Percentiles rank a stretch among this genome's conserved stretches.
phyloP scores from a whole-genome alignment of 1,139 yeast genomes.

The Kurtzmaniella quercitrusa region DNA sequence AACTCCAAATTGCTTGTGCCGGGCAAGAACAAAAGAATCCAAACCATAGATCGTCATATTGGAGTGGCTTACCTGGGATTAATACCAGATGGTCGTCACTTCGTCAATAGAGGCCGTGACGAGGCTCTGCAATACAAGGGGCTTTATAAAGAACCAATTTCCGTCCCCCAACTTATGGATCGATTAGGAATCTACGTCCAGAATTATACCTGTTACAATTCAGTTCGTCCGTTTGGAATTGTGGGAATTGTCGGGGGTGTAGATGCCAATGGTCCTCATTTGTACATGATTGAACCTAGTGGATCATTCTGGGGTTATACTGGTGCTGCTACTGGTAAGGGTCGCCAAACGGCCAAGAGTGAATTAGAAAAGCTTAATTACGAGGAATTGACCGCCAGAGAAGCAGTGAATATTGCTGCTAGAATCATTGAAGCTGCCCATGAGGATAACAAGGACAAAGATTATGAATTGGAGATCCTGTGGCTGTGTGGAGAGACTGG shows the following conservation, averaged over 20 bases:
- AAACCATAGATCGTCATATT: slow-evolving; percentile 86
- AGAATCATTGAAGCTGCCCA: slow-evolving; percentile 90
- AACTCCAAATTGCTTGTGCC: slow-evolving; percentile 86
- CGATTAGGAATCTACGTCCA: slow-evolving; percentile 91
- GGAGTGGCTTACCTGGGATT: slow-evolving; percentile 95
- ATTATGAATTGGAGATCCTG: slow-evolving; percentile 88
- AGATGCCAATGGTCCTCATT: slow-evolving; percentile 83
- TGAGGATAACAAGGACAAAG: slow-evolving; percentile 96
- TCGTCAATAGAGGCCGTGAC: slow-evolving; percentile 88
- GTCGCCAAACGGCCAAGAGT: slow-evolving; percentile 93
- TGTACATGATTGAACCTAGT: slow-evolving; percentile 96
- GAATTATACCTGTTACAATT: slow-evolving; percentile 91
- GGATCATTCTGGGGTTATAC: slow-evolving; percentile 96
- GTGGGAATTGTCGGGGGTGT: slow-evolving; percentile 91
- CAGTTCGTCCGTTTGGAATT: slow-evolving; percentile 96
- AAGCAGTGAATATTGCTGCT: slow-evolving; percentile 92
- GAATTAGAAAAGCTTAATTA: slow-evolving; percentile 89
- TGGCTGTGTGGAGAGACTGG: slow-evolving; percentile 82
- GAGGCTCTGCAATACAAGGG: slow-evolving; percentile 82
- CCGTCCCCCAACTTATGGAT: slow-evolving; percentile 79
- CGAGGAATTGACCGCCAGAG: slow-evolving; percentile 63
- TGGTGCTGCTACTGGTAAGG: slow-evolving; percentile 98
- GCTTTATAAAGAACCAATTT: slow-evolving; percentile 70
- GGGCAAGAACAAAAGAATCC: slow-evolving; percentile 83
- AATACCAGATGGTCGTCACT: slow-evolving; percentile 93